Evolutionary conservation across 495 filamentous ascomycete species (phyloP), one percentile per base, ranked within the genome.

Genomic region (Delitschia confertaspora): DNA sequence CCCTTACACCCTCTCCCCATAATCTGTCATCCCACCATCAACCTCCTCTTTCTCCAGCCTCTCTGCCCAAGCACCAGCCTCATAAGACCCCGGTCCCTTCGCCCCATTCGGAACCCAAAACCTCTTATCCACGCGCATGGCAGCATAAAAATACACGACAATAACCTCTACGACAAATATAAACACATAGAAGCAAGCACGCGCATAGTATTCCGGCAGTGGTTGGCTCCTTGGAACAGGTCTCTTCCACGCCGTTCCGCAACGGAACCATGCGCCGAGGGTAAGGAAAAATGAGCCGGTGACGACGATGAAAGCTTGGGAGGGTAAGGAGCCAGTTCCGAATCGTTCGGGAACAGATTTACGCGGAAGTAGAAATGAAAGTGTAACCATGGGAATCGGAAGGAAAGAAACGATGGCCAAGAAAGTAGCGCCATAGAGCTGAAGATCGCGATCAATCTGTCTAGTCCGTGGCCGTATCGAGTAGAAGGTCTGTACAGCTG

Each of bases 391-490:
- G 0, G 78, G 74, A 16, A 94, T 60, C 0, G 89, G 86, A 6
- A 91, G 64, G 61, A 88, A 86, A 3, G 80, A 72, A 38, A 91
- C 66, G 39, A 82, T 60, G n/a, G 78, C 65, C 50, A 84, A 72
- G 55, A 78, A 87, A 3, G 78, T 80, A 8, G 62, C 57, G 27
- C 72, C 83, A 42, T 82, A 76, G 14, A 85, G 70, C 57, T 83
- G 76, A 33, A 93, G 68, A 42, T 67, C 69, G 36, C 74, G 73
- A 49, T 79, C 75, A 38, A 72, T 70, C 0, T 51, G 60, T 20
- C 67, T 66, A 7, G 62, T 71, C 26, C 70, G 60, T 0, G 56
- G 11, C 49, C 76, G 67, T 1, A 82, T 68, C 0, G 82, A 84
- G 58, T 79, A 87, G 56, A 79, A 75, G 27, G 55, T 68, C 47